Evolutionary conservation across 805 yeast species (phyloP), one percentile per base, ranked within the genome.

Genomic region (Yarrowia deformans): DNA sequence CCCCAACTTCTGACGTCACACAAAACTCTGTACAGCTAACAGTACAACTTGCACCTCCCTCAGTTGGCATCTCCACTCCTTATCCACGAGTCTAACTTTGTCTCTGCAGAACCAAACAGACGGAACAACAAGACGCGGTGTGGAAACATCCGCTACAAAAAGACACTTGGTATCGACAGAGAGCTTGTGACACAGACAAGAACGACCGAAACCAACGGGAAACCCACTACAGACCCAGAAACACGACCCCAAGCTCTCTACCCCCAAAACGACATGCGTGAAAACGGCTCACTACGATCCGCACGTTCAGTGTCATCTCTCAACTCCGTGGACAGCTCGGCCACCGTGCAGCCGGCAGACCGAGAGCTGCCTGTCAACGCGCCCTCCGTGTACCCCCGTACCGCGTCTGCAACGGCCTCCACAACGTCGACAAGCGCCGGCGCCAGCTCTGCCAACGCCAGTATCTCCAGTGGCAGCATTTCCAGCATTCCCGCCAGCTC

Each of bases 61-160:
- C 64, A 56, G 49, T 29, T 34, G 49, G 48, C 64, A 42, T 40
- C 49, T 42, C 49, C 49, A 29, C 63, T 56, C 48, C 64, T 56
- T 56, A 56, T 56, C 64, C 64, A 42, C 64, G 64, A 56, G 49
- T 43, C 64, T 56, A 56, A 56, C 48, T 56, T 56, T 6, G 60
- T 19, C 60, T 54, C 60, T 54, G 60, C 60, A 54, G 60, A 54
- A 54, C 60, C 23, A 35, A 37, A 54, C 45, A 54, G 45, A 54
- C 43, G 18, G 8, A 35, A 35, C 60, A 54, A 34, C 60, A 54
- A 37, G 8, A 54, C 45, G 60, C 34, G 60, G 45, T 19, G 60
- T 6, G 37, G 18, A 29, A 39, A 54, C 45, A 13, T 16, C n/a
- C 10, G 32, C 43, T 35, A 23, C 12, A 34, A 34, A 49, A 16